Base-by-base conservation (phyloP, 768 basidiomycete genomes). In the Cyclocybe aegerita region DNA sequence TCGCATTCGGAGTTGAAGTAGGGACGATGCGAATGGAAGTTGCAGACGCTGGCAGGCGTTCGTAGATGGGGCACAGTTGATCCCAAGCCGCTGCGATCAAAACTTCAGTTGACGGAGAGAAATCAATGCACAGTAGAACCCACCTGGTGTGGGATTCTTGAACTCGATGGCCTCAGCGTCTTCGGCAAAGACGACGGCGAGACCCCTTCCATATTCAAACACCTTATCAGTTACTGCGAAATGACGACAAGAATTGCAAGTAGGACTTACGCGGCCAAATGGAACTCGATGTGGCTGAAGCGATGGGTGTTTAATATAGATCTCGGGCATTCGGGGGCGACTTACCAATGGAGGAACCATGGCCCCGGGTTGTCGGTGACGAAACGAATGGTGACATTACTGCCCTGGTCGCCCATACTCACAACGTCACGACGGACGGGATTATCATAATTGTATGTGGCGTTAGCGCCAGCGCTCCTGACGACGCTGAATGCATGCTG, bases 351-450 rank as follows among this genome's bases (percentile, higher is more conserved):
- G 15, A 72, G 53, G 46, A 73, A 61, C 70, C 72, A 74, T 7
- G 72, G 71, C 0, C 72, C 71, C 16, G 69, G 49, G 50, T 73
- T 88, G 62, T 88, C 81, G 2, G 85, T 81, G 10, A 66, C 61
- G 70, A 83, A 86, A 16, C 83, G 75, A 47, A 86, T 71, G 1
- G 75, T 78, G n/a, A 77, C 60, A 31, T 61, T 56, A 23, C 66
- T 66, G 12, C 56, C 56, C 7, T 55, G 52, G n/a, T 53, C 55
- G 1, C 66, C 69, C 41, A 52, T 63, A 30, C n/a, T 59, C 7
- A 71, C 70, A 9, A 62, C 60, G 40, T 72, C 70, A 4, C 71
- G 66, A 1, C 61, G 59, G 6, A 70, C 63, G 2, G 70, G 70
- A 50, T 71, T 61, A 5, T 55, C 39, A 48, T 67, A 79, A 54